Base-by-base conservation (phyloP, 139 green algal species). In the Spirogloea muscicola region DNA sequence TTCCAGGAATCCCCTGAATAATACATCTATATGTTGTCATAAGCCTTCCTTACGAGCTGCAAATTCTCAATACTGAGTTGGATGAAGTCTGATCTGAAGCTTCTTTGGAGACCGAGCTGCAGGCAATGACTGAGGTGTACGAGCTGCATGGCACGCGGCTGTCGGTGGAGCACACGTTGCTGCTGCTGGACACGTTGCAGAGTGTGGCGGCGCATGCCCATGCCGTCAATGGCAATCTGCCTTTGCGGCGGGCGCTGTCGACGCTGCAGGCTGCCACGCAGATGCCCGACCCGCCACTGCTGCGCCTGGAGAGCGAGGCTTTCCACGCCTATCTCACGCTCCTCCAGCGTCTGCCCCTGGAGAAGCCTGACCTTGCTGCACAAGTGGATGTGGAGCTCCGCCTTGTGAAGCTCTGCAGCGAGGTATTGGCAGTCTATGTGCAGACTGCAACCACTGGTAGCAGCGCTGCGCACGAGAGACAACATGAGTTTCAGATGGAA, bases 241-340 rank as follows among this genome's bases (percentile, higher is more conserved):
- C 25, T 7, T 31, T 80, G 43, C 69, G 69, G 10, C 58, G 16
- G 13, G 13, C 16, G 44, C 68, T 81, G 0, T 49, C 79, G 29
- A 34, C 73, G 52, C 66, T 82, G 9, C 66, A 51, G 3, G 21
- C 42, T 27, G 33, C 39, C 1, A 76, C 60, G 29, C 41, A 59
- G 64, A 79, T 97, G 31, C 41, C 82, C 3, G 94, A 98, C 84
- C 94, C 94, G 1, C 94, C 94, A 1, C 85, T 98, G 77, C 85
- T 97, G 77, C 74, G 88, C 6, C 84, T 98, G 41, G 94, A 98
- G 84, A 86, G 81, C 4, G 92, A 97, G 82, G 86, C 89, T 36
- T 76, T 82, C 5, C 87, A 95, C 58, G 88, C 91, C 4, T 93
- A 94, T 71, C 81, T 98, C 25, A 89, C 85, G 33, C 80, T 96